phyloP scores from a whole-genome alignment of 1,284 basidiomycete species.

The Pseudozyma sp. region DNA sequence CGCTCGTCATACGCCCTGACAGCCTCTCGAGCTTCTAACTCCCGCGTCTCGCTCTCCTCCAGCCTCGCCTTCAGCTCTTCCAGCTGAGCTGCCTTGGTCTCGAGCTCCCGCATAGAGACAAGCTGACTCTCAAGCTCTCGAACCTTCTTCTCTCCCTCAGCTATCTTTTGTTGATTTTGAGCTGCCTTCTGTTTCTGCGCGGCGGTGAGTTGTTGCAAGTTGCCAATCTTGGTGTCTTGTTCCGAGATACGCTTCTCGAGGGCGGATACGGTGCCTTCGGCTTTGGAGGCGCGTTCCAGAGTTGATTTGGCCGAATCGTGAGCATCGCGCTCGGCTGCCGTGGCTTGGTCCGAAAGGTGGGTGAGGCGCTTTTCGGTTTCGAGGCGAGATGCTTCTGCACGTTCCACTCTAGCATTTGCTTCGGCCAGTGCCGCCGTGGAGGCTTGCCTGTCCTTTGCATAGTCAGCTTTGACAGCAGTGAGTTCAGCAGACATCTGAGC shows the following conservation, averaged over 20 bases:
- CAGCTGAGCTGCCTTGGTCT: constrained; percentile 34
- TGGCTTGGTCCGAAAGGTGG: constrained; percentile 20
- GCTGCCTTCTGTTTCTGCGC: constrained; percentile 65
- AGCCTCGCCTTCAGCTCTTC: constrained; percentile 18
- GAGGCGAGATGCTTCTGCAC: constrained; percentile 28
- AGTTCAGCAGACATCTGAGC: constrained; percentile 45
- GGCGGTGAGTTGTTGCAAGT: constrained; percentile 52
- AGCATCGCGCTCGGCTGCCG: constrained; percentile 31
- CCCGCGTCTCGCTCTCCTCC: constrained; percentile 9
- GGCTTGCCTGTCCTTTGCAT: constrained; percentile 34
- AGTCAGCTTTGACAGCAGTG: constrained; percentile 22
- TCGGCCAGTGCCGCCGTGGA: constrained; percentile 44
- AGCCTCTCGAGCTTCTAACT: background rate
- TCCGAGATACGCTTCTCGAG: constrained; percentile 56
- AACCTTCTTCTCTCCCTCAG: constrained; percentile 54
- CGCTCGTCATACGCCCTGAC: background rate
- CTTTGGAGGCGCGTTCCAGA: constrained; percentile 43
- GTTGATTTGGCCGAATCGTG: constrained; percentile 38
- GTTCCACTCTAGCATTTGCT: constrained; percentile 33
- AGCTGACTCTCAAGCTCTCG: constrained; percentile 32
- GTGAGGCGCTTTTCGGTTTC: constrained; percentile 33
- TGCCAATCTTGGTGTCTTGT: constrained; percentile 58
- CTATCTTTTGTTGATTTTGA: constrained; percentile 51
- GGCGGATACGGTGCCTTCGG: constrained; percentile 49
- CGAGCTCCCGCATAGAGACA: no score